Conservation (phyloP, 192 early-diverging fungal genomes). For the Geosiphon pyriformis region DNA sequence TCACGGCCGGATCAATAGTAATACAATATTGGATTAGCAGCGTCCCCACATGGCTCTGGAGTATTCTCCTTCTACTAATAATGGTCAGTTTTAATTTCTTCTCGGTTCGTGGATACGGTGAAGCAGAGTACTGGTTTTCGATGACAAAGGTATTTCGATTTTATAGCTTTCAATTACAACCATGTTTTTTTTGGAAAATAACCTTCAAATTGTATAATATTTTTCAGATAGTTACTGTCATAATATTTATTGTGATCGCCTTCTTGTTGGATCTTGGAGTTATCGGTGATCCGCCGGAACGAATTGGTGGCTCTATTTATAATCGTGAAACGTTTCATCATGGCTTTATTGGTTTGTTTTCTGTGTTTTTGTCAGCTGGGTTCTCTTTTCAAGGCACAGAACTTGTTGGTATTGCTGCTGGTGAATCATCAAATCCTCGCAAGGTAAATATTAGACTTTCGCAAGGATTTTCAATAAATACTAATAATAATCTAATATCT, state of each 20-base stretch:
- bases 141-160: conserved; percentile 54
- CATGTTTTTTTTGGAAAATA: too few relatives aligned
- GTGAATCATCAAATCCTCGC: conserved; percentile 69
- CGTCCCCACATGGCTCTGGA: conserved; percentile 38
- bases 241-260: conserved; percentile 79
- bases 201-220: not conserved
- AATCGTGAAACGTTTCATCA: conserved; percentile 47
- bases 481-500: not conserved
- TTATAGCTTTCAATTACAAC: too few relatives aligned
- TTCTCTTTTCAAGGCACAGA: conserved; percentile 90
- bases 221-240: conserved; percentile 59
- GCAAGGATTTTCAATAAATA: not conserved
- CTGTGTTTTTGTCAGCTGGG: conserved; percentile 70
- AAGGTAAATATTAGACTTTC: not conserved
- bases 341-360: conserved; percentile 58
- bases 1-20: conserved; percentile 76
- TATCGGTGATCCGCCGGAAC: conserved; percentile 54
- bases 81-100: conserved; percentile 71
- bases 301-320: conserved; percentile 56
- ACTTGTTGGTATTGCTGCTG: conserved; percentile 86
- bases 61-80: conserved; percentile 48
- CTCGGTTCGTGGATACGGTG: conserved; percentile 77
- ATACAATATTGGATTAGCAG: conserved; percentile 58
- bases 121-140: conserved; percentile 84
- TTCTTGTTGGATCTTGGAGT: conserved; percentile 68